Evolutionary conservation across 768 basidiomycete species (phyloP), one percentile per base, ranked within the genome.

Genomic region (Auriscalpium orientale): DNA sequence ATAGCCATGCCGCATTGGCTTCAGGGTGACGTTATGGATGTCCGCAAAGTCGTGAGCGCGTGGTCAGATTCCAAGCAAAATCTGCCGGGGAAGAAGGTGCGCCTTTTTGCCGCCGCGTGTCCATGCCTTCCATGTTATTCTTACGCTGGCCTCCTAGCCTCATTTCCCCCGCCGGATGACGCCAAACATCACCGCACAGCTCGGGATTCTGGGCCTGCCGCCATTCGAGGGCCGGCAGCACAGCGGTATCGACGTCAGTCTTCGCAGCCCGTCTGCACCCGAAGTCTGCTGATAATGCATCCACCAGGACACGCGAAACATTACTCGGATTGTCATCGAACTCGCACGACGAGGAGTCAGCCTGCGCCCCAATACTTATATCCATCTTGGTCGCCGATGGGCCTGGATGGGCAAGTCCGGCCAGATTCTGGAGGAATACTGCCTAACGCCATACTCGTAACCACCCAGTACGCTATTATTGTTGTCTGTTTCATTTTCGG

Each of bases 211-310:
- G 45, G 79, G 78, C 10, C 72, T 98, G 47, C 76, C 80, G 5
- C 75, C 78, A 8, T 98, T 98, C 66, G 74, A 86, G 68, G 95
- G 95, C 20, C 81, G 89, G 63, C 77, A 83, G 54, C 95, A 98
- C 70, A 83, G 83, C 65, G 95, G 95, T 21, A 87, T 95, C 37
- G 92, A 94, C 71, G 95, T 94, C 59, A 75, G 89, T 83, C 46
- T 49, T 55, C 12, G 36, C 18, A n/a, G 36, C 28, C 2, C 21
- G 46, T 37, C 38, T 28, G 34, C 33, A 34, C 54, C 28, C 28
- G 28, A 28, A 40, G 6, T 6, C 33, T 12, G 49, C 37, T 46
- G 52, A 56, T 11, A 47, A 36, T 22, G 10, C 15, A 43, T 36
- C 47, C 18, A 4, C n/a, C 54, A 95, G 92, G 94, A 99, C 71